A percentile compares a stretch with the other conserved stretches of the same genome.
Evolutionary conservation across 2,329 filamentous ascomycete species (phyloP).

Genomic region (Colletotrichum lindemuthianum): DNA sequence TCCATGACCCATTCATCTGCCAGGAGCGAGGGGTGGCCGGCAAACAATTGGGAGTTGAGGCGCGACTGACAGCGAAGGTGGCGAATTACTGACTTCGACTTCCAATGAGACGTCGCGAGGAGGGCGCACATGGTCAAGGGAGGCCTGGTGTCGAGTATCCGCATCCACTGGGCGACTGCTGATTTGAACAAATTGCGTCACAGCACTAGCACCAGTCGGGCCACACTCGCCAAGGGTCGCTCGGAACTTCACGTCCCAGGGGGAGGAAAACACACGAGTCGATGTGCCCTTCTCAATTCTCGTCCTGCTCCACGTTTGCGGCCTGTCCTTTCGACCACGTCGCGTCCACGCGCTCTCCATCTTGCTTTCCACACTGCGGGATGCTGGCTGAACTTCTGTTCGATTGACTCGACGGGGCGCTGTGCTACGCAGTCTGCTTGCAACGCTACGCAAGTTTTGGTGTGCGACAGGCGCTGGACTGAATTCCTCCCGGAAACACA

Average conservation of each 20-base stretch:
- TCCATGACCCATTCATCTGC: slow-evolving; percentile 12
- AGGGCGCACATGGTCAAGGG: slow-evolving; percentile 10
- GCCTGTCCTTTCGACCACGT: too few species aligned
- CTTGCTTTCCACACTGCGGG: too few species aligned
- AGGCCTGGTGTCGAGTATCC: slow-evolving; percentile 19
- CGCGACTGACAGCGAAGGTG: slow-evolving; percentile 4
- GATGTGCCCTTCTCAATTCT: too few species aligned
- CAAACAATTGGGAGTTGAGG: slow-evolving; percentile 2
- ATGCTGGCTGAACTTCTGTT: neutral
- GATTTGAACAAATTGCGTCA: slow-evolving; percentile 35
- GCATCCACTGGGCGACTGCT: slow-evolving; percentile 19
- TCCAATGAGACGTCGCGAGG: slow-evolving; percentile 22
- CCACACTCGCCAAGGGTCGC: slow-evolving; percentile 5
- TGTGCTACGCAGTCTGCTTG: too few species aligned
- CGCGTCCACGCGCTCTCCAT: too few species aligned
- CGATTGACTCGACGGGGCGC: neutral
- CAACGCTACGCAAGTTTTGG: neutral
- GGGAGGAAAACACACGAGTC: neutral
- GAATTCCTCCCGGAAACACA: slow-evolving; percentile 3
- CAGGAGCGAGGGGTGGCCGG: slow-evolving; percentile 18
- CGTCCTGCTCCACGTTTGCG: too few species aligned
- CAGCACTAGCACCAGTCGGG: slow-evolving; percentile 27
- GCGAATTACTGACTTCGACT: slow-evolving; percentile 21
- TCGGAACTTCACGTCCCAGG: neutral
- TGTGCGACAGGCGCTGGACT: neutral